These are phyloP conservation scores for Cercis canadensis DNA, from an alignment of 306 rosid genomes.

Conservation along the genomic window DNA sequence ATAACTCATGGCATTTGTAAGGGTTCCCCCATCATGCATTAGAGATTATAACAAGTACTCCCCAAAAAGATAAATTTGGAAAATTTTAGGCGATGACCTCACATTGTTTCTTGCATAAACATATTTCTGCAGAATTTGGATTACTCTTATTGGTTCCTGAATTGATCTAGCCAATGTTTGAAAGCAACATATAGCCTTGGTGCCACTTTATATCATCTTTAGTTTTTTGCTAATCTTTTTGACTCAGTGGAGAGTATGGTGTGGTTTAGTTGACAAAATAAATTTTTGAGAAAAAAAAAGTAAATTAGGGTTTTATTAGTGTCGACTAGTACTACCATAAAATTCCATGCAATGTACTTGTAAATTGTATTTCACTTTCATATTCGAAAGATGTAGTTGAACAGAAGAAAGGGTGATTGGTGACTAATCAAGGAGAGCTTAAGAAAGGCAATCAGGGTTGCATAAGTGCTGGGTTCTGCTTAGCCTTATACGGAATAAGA, in stretches of 20 bases:
- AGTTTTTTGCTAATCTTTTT: not conserved
- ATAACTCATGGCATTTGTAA: conserved; percentile 34
- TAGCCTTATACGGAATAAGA: conserved; percentile 47
- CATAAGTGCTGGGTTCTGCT: conserved; percentile 42
- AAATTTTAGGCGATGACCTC: conserved; percentile 11
- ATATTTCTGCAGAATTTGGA: not conserved
- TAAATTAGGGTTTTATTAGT: conserved; percentile 25
- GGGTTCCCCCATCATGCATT: conserved; percentile 8
- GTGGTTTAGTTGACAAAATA: conserved; percentile 34
- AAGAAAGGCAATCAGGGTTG: conserved; percentile 54
- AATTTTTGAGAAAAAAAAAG: no score
- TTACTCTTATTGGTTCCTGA: no score
- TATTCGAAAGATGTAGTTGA: conserved; percentile 50
- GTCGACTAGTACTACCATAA: not conserved
- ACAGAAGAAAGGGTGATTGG: conserved; percentile 40
- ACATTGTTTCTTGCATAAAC: not conserved
- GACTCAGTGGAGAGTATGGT: not conserved
- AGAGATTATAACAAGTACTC: conserved; percentile 35
- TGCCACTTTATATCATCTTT: conserved; percentile 9
- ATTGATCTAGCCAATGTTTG: no score
- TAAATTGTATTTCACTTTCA: conserved; percentile 46
- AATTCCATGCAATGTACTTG: conserved; percentile 38
- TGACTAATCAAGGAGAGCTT: conserved; percentile 48
- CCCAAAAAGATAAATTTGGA: conserved; percentile 31
- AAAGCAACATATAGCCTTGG: conserved; percentile 19